These are phyloP conservation scores for Cornus florida DNA, from an alignment of 148 eudicot species.

Conservation along the genomic window DNA sequence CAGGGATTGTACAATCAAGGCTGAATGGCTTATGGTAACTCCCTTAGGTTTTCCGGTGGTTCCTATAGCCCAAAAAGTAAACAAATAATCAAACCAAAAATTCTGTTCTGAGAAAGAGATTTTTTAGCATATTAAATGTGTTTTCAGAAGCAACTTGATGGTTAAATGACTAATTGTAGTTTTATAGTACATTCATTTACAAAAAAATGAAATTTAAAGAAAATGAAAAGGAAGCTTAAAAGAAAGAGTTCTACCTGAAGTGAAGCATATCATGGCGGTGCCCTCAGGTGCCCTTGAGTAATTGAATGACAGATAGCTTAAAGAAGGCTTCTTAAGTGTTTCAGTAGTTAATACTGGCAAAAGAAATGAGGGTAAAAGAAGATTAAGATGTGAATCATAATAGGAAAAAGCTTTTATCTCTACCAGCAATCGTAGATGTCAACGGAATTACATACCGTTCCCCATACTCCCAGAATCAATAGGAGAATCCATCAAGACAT, in stretches of 20 bases:
- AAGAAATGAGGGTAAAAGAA: neutral
- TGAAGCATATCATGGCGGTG: slow-evolving; percentile 83
- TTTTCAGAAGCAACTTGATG: neutral
- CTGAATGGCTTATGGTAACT: slow-evolving; percentile 71
- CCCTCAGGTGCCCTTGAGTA: slow-evolving; percentile 61
- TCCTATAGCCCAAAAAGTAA: slow-evolving; percentile 34
- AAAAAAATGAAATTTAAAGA: neutral
- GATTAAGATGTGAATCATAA: neutral
- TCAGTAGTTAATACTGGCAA: slow-evolving; percentile 41
- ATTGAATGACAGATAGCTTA: slow-evolving; percentile 28
- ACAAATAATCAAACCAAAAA: neutral
- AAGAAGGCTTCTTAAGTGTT: slow-evolving; percentile 26
- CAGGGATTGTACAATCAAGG: slow-evolving; percentile 79
- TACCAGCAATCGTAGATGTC: neutral
- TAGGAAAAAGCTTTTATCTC: neutral
- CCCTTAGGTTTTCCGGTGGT: slow-evolving; percentile 96
- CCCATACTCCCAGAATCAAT: slow-evolving; percentile 18
- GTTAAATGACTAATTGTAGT: neutral
- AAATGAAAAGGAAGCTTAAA: neutral
- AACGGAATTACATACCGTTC: slow-evolving; percentile 32
- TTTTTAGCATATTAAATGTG: too few relatives aligned
- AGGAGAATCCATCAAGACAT: slow-evolving; percentile 44
- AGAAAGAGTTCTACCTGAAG: slow-evolving; percentile 59
- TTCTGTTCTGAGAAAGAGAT: neutral
- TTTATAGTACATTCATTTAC: too few relatives aligned